Conservation (phyloP, 305 asterid genomes). For the Fraxinus nigra region DNA sequence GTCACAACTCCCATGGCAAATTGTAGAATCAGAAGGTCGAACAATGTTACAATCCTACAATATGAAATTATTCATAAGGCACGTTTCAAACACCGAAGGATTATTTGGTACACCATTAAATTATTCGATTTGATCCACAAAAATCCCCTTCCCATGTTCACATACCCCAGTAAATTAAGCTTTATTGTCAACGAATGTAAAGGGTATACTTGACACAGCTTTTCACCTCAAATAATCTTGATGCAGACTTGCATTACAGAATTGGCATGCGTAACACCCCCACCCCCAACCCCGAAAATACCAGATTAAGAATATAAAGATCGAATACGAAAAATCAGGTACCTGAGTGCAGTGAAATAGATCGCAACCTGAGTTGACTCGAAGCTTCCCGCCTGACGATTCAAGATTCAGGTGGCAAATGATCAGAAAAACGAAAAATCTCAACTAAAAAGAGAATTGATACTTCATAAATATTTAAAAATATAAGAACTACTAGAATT, state of each 20-base stretch:
- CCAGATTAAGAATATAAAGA: background rate
- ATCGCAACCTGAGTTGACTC: background rate
- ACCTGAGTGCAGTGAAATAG: conserved; percentile 21
- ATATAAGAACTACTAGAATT: conserved; percentile 36
- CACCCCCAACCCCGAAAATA: background rate
- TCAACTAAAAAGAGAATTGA: conserved; percentile 6
- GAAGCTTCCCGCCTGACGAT: conserved; percentile 22
- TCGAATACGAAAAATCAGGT: background rate
- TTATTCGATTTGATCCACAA: background rate
- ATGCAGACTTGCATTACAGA: background rate
- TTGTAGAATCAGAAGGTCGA: conserved; percentile 17
- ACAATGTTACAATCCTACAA: conserved; percentile 9
- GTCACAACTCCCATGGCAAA: conserved; percentile 83
- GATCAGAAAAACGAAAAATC: conserved; percentile 22
- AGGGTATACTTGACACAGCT: background rate
- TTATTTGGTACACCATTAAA: background rate
- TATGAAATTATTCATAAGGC: background rate
- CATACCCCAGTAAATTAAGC: background rate
- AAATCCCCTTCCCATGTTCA: background rate
- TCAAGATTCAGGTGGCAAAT: conserved; percentile 32
- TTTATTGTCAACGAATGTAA: background rate
- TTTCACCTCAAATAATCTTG: background rate
- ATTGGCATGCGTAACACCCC: background rate
- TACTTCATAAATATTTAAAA: conserved; percentile 15
- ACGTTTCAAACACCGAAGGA: background rate